Conservation (phyloP, 192 early-diverging fungal species). For the Podila verticillata region DNA sequence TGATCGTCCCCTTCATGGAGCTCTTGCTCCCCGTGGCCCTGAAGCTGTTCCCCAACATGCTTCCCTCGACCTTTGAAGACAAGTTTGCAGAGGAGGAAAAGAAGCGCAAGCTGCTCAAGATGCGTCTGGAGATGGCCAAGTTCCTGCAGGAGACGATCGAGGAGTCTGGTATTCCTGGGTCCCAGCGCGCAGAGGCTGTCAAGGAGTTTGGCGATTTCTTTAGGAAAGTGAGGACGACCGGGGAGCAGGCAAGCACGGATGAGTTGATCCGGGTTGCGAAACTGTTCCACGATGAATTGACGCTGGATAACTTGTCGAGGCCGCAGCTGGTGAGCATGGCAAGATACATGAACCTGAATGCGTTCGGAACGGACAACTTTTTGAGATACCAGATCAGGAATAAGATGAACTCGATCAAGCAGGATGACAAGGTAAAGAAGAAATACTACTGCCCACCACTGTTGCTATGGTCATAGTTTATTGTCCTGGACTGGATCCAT, state of each 20-base stretch:
- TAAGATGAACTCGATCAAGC: constrained; percentile 84
- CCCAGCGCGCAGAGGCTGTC: constrained; percentile 61
- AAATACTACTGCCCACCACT: not conserved
- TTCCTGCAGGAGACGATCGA: constrained; percentile 96
- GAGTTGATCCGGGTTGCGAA: constrained; percentile 86
- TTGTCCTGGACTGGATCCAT: too few species aligned
- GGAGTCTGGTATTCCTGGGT: constrained; percentile 73
- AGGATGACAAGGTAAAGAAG: constrained; percentile 88
- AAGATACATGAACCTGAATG: constrained; percentile 94
- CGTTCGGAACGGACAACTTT: constrained; percentile 98
- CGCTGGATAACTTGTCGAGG: constrained; percentile 90
- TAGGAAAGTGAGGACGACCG: constrained; percentile 82
- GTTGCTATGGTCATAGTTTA: not conserved
- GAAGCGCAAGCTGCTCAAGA: constrained; percentile 88
- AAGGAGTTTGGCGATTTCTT: constrained; percentile 82
- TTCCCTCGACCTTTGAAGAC: constrained; percentile 94
- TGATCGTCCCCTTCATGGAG: constrained; percentile 96
- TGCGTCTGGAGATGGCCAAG: constrained; percentile 94
- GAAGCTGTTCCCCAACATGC: constrained; percentile 94
- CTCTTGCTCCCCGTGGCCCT: constrained; percentile 91
- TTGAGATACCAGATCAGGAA: constrained; percentile 92
- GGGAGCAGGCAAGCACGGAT: constrained; percentile 82
- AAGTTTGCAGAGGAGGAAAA: constrained; percentile 93
- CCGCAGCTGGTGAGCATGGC: constrained; percentile 96
- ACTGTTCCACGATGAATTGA: constrained; percentile 94